phyloP scores from a whole-genome alignment of 1,284 basidiomycete species.

The Cryptococcus sp. region DNA sequence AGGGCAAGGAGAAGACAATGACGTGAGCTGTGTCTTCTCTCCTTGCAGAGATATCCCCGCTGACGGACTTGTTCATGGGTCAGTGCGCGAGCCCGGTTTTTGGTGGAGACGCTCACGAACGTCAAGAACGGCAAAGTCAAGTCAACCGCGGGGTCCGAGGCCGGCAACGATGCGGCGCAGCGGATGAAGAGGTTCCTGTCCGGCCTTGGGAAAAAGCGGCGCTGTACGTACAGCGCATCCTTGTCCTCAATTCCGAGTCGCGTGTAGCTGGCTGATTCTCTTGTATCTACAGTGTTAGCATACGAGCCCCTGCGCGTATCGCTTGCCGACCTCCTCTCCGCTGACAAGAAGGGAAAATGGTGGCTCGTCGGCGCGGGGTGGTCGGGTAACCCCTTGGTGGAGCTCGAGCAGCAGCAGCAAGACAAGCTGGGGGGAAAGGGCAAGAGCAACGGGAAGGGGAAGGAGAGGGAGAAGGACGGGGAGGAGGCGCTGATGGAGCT shows the following conservation, averaged over 20 bases:
- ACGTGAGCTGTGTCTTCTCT: conserved; percentile 53
- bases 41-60: too few relatives aligned
- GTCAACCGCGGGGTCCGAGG: conserved; percentile 57
- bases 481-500: conserved; percentile 66
- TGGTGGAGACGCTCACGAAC: conserved; percentile 85
- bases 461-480: conserved; percentile 13
- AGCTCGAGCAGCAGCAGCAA: conserved; percentile 54
- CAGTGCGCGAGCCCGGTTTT: conserved; percentile 64
- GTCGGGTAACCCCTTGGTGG: conserved; percentile 83
- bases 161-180: conserved; percentile 62
- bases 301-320: conserved; percentile 81
- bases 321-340: conserved; percentile 77
- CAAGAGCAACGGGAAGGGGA: conserved; percentile 17
- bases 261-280: neutral
- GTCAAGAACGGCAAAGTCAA: conserved; percentile 88
- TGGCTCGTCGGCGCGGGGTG: conserved; percentile 98
- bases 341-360: conserved; percentile 91
- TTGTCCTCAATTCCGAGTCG: neutral
- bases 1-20: conserved; percentile 57
- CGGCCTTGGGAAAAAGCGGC: conserved; percentile 68
- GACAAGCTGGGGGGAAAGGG: conserved; percentile 8
- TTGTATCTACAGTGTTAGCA: conserved; percentile 59
- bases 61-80: neutral
- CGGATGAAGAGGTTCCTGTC: conserved; percentile 76
- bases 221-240: conserved; percentile 54